Evolutionary conservation across 2,329 filamentous ascomycete genomes (phyloP).

Genomic region (Penicillium sp.): DNA sequence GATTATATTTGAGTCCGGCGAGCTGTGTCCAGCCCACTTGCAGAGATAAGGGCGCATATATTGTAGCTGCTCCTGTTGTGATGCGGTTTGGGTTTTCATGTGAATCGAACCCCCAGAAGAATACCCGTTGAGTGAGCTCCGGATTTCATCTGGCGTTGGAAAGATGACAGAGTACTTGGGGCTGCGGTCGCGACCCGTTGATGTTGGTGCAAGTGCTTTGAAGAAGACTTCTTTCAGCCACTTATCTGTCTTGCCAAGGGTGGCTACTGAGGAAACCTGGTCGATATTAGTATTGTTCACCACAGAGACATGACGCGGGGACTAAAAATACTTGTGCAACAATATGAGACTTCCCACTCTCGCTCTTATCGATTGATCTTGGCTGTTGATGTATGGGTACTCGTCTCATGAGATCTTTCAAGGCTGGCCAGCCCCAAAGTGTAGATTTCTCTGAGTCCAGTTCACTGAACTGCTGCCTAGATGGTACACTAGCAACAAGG

Average conservation of each 20-base stretch:
- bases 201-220: conserved; percentile 39
- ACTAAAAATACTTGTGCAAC: conserved; percentile 37
- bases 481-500: conserved; percentile 78
- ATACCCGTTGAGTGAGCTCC: conserved; percentile 77
- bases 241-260: conserved; percentile 69
- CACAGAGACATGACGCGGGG: neutral
- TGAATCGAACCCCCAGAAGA: conserved; percentile 78
- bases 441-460: conserved; percentile 54
- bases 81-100: conserved; percentile 71
- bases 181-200: conserved; percentile 17
- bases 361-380: conserved; percentile 20
- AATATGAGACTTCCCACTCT: conserved; percentile 37
- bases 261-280: conserved; percentile 82
- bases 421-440: conserved; percentile 75
- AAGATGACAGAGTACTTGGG: conserved; percentile 75
- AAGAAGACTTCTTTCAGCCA: conserved; percentile 74
- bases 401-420: conserved; percentile 63
- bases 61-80: conserved; percentile 73
- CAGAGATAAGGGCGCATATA: conserved; percentile 73
- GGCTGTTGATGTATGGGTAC: conserved; percentile 52
- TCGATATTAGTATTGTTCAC: conserved; percentile 38
- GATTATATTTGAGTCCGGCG: conserved; percentile 8
- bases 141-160: conserved; percentile 78
- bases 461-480: conserved; percentile 59
- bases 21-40: conserved; percentile 72